phyloP scores from a whole-genome alignment of 345 rosid species.

The Leavenworthia alabamica region DNA sequence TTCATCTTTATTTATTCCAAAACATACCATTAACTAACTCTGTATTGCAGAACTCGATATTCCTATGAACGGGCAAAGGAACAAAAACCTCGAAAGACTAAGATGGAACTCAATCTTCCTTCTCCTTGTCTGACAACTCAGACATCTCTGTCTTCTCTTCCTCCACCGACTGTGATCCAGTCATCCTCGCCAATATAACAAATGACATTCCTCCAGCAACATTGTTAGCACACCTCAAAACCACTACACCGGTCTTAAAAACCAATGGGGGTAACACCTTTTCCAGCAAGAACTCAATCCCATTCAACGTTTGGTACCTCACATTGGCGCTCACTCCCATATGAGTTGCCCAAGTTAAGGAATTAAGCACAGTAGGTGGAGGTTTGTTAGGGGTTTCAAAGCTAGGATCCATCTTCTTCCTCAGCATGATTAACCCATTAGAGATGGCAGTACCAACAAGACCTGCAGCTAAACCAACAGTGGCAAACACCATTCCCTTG shows the following conservation, averaged over 20 bases:
- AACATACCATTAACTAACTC: constrained; percentile 3
- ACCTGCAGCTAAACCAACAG: constrained; percentile 90
- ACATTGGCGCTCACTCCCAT: constrained; percentile 92
- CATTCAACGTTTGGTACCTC: constrained; percentile 89
- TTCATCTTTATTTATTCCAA: constrained; percentile 11
- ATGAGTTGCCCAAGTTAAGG: constrained; percentile 81
- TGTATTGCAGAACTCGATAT: not conserved
- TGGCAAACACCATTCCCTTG: constrained; percentile 79
- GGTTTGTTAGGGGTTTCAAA: constrained; percentile 89
- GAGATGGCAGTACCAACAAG: constrained; percentile 82
- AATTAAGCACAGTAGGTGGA: constrained; percentile 79
- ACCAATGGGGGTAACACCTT: constrained; percentile 50
- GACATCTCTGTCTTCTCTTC: constrained; percentile 17
- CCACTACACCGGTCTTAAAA: constrained; percentile 81
- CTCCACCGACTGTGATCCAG: constrained; percentile 72
- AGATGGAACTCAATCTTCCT: constrained; percentile 19
- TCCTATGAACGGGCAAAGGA: constrained; percentile 19
- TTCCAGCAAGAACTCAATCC: constrained; percentile 65
- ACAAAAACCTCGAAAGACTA: not conserved
- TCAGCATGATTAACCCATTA: constrained; percentile 65
- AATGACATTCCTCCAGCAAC: constrained; percentile 89
- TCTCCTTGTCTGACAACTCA: constrained; percentile 17
- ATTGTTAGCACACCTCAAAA: constrained; percentile 69
- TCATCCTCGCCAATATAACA: constrained; percentile 83
- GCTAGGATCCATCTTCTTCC: constrained; percentile 94